Conservation (phyloP, 306 rosid species). For the Rubus idaeus region DNA sequence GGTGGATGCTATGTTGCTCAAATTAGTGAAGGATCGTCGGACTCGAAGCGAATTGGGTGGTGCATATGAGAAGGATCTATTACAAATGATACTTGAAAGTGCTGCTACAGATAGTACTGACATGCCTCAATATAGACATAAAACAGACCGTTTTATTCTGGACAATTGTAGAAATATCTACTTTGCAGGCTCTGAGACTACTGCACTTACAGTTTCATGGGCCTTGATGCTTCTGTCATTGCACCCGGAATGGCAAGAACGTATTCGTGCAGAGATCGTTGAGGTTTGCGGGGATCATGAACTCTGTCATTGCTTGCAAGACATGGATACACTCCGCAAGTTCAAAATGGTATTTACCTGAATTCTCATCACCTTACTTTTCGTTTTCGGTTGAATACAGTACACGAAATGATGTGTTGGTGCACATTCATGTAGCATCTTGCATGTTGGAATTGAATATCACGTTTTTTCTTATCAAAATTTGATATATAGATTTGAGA, state of each 20-base stretch:
- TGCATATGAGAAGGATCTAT: neutral
- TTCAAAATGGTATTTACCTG: constrained; percentile 9
- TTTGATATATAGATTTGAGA: neutral
- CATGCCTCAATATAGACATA: constrained; percentile 4
- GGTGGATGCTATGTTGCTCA: constrained; percentile 16
- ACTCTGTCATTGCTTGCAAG: constrained; percentile 19
- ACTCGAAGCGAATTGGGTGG: neutral
- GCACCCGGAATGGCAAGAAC: constrained; percentile 25
- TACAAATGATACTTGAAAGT: constrained; percentile 16
- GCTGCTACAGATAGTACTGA: constrained; percentile 9
- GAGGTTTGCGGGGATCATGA: constrained; percentile 16
- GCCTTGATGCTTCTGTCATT: constrained; percentile 22
- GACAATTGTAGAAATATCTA: constrained; percentile 17
- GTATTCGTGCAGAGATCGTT: constrained; percentile 12
- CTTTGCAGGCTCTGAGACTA: constrained; percentile 32
- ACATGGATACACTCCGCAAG: constrained; percentile 6
- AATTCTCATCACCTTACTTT: neutral
- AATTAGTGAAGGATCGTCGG: constrained; percentile 11
- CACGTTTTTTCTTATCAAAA: neutral
- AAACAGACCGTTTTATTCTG: constrained; percentile 18
- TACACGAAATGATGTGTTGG: neutral
- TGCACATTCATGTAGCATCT: neutral
- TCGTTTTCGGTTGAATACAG: neutral
- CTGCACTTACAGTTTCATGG: constrained; percentile 20
- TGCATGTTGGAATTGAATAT: neutral